These are phyloP conservation scores for Aquilaria agallochum DNA, from an alignment of 441 rosid genomes.

Conservation along the genomic window DNA sequence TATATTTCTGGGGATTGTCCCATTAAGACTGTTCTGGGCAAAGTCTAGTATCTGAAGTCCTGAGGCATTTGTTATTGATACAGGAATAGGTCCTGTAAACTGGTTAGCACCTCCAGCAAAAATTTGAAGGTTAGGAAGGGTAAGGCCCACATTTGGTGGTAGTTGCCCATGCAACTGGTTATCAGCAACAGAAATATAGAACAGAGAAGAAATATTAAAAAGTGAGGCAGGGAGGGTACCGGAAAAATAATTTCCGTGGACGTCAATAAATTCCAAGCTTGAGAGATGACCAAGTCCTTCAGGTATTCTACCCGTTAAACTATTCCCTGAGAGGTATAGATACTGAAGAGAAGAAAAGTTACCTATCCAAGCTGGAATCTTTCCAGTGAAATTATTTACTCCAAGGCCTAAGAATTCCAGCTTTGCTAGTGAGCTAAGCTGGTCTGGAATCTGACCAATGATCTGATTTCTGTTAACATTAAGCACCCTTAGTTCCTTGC, in stretches of 20 bases:
- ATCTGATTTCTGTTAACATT: background rate
- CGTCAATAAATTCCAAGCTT: constrained; percentile 21
- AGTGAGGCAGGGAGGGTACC: constrained; percentile 39
- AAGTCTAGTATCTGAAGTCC: constrained; percentile 29
- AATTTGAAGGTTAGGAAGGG: constrained; percentile 22
- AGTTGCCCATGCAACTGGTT: constrained; percentile 39
- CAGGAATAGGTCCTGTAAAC: constrained; percentile 34
- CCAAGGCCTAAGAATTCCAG: background rate
- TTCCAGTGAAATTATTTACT: background rate
- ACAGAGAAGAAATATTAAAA: constrained; percentile 38
- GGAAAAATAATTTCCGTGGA: constrained; percentile 25
- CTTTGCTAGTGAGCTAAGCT: background rate
- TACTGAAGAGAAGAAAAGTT: constrained; percentile 31
- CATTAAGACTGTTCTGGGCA: constrained; percentile 25
- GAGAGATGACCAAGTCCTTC: constrained; percentile 28
- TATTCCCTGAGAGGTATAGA: constrained; percentile 19
- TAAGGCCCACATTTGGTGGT: constrained; percentile 30
- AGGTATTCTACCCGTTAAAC: constrained; percentile 34
- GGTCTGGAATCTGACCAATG: background rate
- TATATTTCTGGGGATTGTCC: constrained; percentile 21
- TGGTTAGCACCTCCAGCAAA: constrained; percentile 30
- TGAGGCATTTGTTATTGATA: constrained; percentile 33
- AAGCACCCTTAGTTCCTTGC: too few species aligned
- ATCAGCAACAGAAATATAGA: constrained; percentile 19
- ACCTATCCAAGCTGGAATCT: constrained; percentile 26